Evolutionary conservation across 1,284 basidiomycete genomes (phyloP).

Genomic region (Ganoderma lingzhi): DNA sequence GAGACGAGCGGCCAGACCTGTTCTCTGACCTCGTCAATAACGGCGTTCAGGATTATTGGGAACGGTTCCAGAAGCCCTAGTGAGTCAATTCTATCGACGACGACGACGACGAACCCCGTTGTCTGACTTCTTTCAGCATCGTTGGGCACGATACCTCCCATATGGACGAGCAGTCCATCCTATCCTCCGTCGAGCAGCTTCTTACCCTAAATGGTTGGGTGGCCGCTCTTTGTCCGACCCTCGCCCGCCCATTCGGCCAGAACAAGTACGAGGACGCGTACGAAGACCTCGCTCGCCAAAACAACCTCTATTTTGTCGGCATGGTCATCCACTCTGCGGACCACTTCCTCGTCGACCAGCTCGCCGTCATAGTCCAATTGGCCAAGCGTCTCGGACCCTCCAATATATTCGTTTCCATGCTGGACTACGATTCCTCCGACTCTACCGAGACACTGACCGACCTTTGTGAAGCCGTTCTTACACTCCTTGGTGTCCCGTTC

Average conservation of each 20-base stretch:
- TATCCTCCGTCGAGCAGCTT: conserved; percentile 88
- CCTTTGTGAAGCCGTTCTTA: conserved; percentile 91
- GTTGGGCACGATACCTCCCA: conserved; percentile 82
- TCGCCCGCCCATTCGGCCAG: conserved; percentile 90
- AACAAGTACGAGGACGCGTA: conserved; percentile 86
- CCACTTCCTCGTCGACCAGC: conserved; percentile 96
- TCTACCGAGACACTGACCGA: conserved; percentile 93
- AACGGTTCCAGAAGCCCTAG: conserved; percentile 90
- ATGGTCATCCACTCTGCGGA: conserved; percentile 96
- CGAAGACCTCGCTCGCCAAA: conserved; percentile 83
- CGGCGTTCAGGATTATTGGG: conserved; percentile 90
- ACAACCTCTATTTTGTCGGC: conserved; percentile 92
- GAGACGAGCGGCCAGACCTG: conserved; percentile 85
- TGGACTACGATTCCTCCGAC: conserved; percentile 93
- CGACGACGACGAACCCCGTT: background rate
- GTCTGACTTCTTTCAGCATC: conserved; percentile 59
- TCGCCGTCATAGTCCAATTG: conserved; percentile 94
- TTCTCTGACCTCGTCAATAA: conserved; percentile 78
- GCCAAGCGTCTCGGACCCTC: conserved; percentile 86
- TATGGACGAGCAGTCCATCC: conserved; percentile 88
- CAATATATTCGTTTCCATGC: conserved; percentile 94
- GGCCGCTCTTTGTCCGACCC: conserved; percentile 92
- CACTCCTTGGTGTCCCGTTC: conserved; percentile 90
- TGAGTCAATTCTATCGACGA: conserved; percentile 47
- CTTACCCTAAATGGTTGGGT: conserved; percentile 97